These are phyloP conservation scores for Melaleuca quinquenervia DNA, from an alignment of 345 rosid genomes.

Conservation along the genomic window DNA sequence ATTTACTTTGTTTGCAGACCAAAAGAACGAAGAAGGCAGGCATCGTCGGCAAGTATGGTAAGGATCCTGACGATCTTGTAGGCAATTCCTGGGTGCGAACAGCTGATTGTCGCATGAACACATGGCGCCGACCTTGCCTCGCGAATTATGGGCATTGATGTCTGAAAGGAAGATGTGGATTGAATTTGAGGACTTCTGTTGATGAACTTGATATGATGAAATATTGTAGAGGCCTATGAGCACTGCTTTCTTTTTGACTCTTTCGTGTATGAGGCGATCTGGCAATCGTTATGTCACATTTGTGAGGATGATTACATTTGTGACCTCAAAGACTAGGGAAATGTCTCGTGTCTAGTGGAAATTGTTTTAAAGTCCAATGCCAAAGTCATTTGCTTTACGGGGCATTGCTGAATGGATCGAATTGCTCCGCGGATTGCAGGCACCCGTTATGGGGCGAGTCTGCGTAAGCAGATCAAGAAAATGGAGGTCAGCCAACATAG, in stretches of 20 bases:
- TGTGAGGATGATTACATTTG: neutral
- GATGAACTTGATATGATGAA: neutral
- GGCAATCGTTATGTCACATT: neutral
- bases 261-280: neutral
- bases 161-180: neutral
- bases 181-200: neutral
- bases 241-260: neutral
- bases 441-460: slow-evolving; percentile 83
- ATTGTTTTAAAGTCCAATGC: neutral
- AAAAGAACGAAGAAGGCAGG: slow-evolving; percentile 30
- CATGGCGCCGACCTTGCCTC: neutral
- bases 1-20: slow-evolving; percentile 12
- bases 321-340: neutral
- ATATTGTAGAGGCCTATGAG: neutral
- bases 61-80: neutral
- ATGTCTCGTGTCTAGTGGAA: neutral
- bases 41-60: slow-evolving; percentile 23
- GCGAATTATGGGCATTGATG: neutral
- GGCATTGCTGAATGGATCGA: neutral
- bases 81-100: neutral
- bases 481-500: slow-evolving; percentile 87
- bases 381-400: neutral
- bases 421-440: slow-evolving; percentile 14
- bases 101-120: neutral
- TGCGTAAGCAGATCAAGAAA: slow-evolving; percentile 84